Evolutionary conservation across 345 rosid genomes (phyloP), one percentile per base, ranked within the genome.

Genomic region (Eucalyptus albens): DNA sequence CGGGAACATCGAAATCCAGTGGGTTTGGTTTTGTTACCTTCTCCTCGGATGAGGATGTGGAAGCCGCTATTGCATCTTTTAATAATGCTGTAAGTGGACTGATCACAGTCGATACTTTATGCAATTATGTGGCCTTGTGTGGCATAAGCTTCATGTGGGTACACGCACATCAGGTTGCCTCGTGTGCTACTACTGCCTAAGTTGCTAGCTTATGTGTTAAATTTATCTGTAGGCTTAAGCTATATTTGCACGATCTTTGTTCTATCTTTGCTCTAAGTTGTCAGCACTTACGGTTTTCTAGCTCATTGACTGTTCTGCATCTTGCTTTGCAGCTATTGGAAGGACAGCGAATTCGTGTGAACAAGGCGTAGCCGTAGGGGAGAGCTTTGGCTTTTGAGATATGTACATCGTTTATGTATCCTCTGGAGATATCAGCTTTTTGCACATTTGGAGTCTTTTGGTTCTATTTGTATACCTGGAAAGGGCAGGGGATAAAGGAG

Each of bases 1-100:
- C 98, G 0, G 99, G 99, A 45, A 95, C 98, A 45, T 98, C 98
- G 6, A 97, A 96, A 91, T 98, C 99, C 33, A 93, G 91, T 6
- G 98, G 97, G 16, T 98, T 93, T 89, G 98, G 99, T 31, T 97
- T 98, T 90, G 97, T 97, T 5, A 89, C 99, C 19, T 96, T 98
- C 90, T 97, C 99, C 69, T 95, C 96, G 0, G 96, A 95, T 51
- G 97, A 96, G 87, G 96, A 98, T 90, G 96, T 94, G 29, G 97
- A 95, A 89, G 92, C 97, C 87, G 97, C 96, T 89, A 94, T 97
- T 89, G 90, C 95, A 86, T 92, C 97, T 89, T 92, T 94, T 72
- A 97, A 98, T 93, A 91, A 94, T 87, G 91, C 96, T 86, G 99
- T 98, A 93, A 96, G 98, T 92, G 89, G 77, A 83, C 86, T 85